Percentiles rank a stretch among this genome's conserved stretches.
phyloP scores from a whole-genome alignment of 2,329 filamentous ascomycete genomes.

The Epicoccum nigrum region DNA sequence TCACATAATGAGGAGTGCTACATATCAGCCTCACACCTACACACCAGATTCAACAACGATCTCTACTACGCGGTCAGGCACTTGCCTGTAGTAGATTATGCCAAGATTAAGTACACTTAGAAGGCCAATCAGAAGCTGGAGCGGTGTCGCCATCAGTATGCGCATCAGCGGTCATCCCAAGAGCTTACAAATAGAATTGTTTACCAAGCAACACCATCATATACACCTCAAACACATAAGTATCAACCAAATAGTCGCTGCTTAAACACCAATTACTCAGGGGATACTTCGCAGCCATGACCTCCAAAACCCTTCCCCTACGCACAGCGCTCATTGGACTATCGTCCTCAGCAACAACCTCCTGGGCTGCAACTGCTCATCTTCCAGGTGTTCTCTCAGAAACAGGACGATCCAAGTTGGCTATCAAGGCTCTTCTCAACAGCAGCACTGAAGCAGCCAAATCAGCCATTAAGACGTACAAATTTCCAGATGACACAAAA shows the following conservation, averaged over 20 bases:
- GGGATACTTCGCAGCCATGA: neutral
- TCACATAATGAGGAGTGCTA: too few species aligned
- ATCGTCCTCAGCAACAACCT: slow-evolving; percentile 57
- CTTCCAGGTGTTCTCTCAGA: slow-evolving; percentile 63
- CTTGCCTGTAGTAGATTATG: too few species aligned
- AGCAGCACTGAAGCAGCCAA: slow-evolving; percentile 49
- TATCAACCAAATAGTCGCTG: too few species aligned
- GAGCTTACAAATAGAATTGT: slow-evolving; percentile 9
- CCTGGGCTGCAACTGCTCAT: slow-evolving; percentile 64
- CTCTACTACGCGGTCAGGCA: too few species aligned
- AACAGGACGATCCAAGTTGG: slow-evolving; percentile 43
- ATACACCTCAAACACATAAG: neutral
- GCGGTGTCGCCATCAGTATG: slow-evolving; percentile 2
- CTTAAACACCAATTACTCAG: neutral
- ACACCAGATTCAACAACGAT: too few species aligned
- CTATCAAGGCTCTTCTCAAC: slow-evolving; percentile 57
- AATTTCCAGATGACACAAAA: slow-evolving; percentile 48
- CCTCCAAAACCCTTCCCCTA: neutral
- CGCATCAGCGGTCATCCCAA: too few species aligned
- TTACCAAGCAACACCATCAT: slow-evolving; percentile 6
- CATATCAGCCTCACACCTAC: too few species aligned
- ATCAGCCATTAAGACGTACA: slow-evolving; percentile 49
- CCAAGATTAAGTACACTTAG: too few species aligned
- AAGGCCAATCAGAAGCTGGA: neutral
- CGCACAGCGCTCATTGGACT: slow-evolving; percentile 58